phyloP scores from a whole-genome alignment of 2,329 filamentous ascomycete genomes.

The Fusarium sp. region DNA sequence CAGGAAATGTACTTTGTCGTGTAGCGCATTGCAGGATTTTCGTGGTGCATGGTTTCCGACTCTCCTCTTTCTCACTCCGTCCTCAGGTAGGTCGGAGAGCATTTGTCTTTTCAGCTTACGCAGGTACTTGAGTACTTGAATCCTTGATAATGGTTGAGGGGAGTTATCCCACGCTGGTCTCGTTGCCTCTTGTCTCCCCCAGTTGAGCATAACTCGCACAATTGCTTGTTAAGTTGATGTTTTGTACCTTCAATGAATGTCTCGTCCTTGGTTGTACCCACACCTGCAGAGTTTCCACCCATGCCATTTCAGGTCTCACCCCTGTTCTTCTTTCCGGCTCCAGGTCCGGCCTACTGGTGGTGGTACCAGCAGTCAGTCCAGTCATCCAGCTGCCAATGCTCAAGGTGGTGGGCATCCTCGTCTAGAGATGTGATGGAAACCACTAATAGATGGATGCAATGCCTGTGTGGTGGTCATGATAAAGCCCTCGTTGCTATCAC shows the following conservation, averaged over 20 bases:
- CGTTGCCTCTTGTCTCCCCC: constrained; percentile 36
- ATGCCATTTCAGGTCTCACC: constrained; percentile 27
- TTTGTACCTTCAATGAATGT: constrained; percentile 35
- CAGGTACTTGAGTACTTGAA: constrained; percentile 1
- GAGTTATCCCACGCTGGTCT: background rate
- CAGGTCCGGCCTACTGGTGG: constrained; percentile 40
- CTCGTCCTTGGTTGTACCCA: constrained; percentile 23
- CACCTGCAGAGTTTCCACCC: constrained; percentile 14
- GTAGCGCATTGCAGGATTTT: constrained; percentile 19
- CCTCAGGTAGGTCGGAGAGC: background rate
- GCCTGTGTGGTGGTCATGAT: background rate
- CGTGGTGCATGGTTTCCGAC: constrained; percentile 19
- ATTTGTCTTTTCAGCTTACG: constrained; percentile 20
- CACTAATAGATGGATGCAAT: constrained; percentile 7
- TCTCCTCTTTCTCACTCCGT: background rate
- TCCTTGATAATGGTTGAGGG: background rate
- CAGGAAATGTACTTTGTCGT: background rate
- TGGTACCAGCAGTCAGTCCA: constrained; percentile 23
- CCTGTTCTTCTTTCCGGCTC: constrained; percentile 41
- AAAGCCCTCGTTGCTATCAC: background rate
- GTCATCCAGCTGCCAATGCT: constrained; percentile 26
- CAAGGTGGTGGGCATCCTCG: constrained; percentile 30
- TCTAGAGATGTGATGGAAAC: constrained; percentile 21
- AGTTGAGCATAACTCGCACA: constrained; percentile 28
- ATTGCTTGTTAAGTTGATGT: constrained; percentile 24